Percentiles rank a stretch among this genome's conserved stretches.
Evolutionary conservation across 2,329 filamentous ascomycete species (phyloP).

Genomic region (Pyricularia grisea): DNA sequence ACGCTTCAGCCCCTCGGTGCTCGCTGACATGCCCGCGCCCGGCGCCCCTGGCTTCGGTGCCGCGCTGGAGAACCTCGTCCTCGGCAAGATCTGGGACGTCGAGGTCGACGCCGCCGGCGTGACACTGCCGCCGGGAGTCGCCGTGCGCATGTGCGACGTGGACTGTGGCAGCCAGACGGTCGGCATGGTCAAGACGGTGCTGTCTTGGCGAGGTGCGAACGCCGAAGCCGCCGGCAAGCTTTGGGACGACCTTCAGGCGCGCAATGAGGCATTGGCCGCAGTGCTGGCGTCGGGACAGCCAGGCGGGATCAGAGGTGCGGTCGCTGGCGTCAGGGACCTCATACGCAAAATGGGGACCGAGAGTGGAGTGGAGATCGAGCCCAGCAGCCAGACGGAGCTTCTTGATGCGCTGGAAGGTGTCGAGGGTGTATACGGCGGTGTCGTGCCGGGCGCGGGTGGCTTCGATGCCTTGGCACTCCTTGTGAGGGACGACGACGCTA

Average conservation of each 20-base stretch:
- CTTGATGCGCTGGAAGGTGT: conserved; percentile 67
- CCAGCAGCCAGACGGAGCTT: conserved; percentile 71
- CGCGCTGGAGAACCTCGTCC: conserved; percentile 54
- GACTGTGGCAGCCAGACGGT: conserved; percentile 91
- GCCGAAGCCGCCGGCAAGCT: conserved; percentile 54
- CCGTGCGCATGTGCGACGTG: conserved; percentile 89
- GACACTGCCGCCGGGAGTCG: conserved; percentile 61
- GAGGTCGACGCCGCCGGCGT: conserved; percentile 51
- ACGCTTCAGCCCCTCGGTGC: conserved; percentile 76
- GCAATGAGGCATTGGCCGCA: conserved; percentile 62
- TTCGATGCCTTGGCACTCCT: conserved; percentile 83
- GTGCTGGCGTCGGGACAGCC: conserved; percentile 41
- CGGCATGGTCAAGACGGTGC: conserved; percentile 87
- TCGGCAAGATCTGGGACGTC: conserved; percentile 63
- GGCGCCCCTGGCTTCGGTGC: conserved; percentile 57
- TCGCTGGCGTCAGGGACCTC: conserved; percentile 44
- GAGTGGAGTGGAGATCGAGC: conserved; percentile 82
- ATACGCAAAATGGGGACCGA: conserved; percentile 68
- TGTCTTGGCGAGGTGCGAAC: conserved; percentile 67
- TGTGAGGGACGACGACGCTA: conserved; percentile 61
- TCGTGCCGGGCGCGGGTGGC: conserved; percentile 89
- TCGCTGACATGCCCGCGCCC: conserved; percentile 57
- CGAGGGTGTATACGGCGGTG: conserved; percentile 77
- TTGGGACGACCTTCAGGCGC: conserved; percentile 65
- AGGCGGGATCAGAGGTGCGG: conserved; percentile 33